Evolutionary conservation across 2,329 filamentous ascomycete genomes (phyloP).

Genomic region (Diaporthe vexans): DNA sequence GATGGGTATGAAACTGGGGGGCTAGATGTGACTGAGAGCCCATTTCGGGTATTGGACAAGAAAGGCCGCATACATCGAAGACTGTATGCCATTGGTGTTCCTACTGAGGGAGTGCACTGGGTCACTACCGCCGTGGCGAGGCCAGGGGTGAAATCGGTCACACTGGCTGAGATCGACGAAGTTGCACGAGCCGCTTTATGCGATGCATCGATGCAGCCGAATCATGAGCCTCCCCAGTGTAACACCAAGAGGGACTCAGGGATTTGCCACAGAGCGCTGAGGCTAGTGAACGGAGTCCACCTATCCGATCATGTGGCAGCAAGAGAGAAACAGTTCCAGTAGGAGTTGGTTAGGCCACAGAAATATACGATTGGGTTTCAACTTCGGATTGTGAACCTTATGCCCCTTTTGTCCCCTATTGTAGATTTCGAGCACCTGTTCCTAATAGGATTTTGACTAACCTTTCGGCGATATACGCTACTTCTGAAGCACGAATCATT

Average conservation of each 20-base stretch:
- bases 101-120: constrained; percentile 23
- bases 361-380: not conserved
- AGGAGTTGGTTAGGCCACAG: not conserved
- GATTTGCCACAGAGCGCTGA: not conserved
- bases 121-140: not conserved
- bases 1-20: constrained; percentile 7
- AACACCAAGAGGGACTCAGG: not conserved
- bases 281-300: not conserved
- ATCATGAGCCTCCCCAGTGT: not conserved
- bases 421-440: no score
- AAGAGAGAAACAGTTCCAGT: not conserved
- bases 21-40: not conserved
- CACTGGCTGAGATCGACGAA: not conserved
- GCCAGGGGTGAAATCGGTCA: constrained; percentile 21
- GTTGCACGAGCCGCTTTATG: constrained; percentile 11
- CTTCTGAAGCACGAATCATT: no score
- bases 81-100: constrained; percentile 4
- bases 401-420: no score
- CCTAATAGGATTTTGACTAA: no score
- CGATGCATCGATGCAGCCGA: not conserved
- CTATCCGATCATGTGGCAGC: not conserved
- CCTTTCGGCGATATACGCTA: no score
- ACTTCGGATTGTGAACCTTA: no score
- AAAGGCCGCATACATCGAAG: not conserved
- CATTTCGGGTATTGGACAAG: not conserved